Evolutionary conservation across 805 yeast genomes (phyloP), one percentile per base, ranked within the genome.

Genomic region (Blastobotrys chiropterorum): DNA sequence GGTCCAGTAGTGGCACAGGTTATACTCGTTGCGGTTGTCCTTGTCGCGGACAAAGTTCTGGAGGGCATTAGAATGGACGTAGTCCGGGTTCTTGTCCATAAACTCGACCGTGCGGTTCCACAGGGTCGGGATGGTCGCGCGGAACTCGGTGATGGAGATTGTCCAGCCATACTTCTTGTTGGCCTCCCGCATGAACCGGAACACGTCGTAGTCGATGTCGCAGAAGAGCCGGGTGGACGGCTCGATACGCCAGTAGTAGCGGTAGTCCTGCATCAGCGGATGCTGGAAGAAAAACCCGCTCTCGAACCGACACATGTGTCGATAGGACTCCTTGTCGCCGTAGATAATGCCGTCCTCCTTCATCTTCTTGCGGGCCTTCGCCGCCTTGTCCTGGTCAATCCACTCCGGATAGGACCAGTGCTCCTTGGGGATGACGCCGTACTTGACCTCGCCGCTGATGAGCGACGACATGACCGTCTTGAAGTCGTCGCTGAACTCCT

Each of bases 251-350:
- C 90, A 85, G 63, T 81, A 84, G 64, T 81, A 86, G 44, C 76
- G 79, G 66, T 83, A 83, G n/a, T 75, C 72, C 48, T 70, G 64
- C 65, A 87, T 65, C 47, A 81, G 68, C 47, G 77, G 76, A 62
- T 84, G 85, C 49, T 77, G 70, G 67, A 76, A 83, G 67, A 86
- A 84, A 58, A 82, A 84, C 54, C 94, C 94, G 6, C 84, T 75
- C 66, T 85, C 84, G 69, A 81, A 86, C 45, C 89, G 81, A 66
- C 95, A 86, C 95, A 86, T 86, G 64, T 83, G 85, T 56, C 92
- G 72, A 64, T 86, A 86, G 15, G 81, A 71, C 50, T 79, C 78
- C 14, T 78, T 72, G 13, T 70, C 79, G 14, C 83, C 90, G 62
- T 85, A 85, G 11, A 77, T 70, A 22, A 82, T 74, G 17, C 69